Evolutionary conservation across 1,139 yeast species (phyloP), one percentile per base, ranked within the genome.

Genomic region (Saccharomyces pastorianus): DNA sequence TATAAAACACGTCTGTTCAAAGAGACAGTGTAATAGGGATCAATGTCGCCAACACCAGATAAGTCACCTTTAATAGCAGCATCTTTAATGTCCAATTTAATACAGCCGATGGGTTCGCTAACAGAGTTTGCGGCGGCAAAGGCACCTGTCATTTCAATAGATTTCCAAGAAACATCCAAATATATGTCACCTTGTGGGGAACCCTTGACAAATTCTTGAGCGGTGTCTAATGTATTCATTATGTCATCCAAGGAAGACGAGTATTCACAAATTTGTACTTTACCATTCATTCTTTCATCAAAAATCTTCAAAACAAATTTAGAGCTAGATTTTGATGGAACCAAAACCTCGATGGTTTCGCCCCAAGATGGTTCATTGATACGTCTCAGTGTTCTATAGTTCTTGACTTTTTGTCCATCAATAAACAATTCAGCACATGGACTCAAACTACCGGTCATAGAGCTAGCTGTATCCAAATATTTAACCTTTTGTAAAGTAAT

Each of bases 341-440:
- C 72, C 59, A 86, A 74, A 6, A 80, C 66, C 69, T 86, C 95
- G 55, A 82, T 71, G 25, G 78, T 69, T 62, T 82, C 82, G 59
- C 81, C 83, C 84, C 87, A 86, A 14, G 82, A 73, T 17, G 95
- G 95, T 62, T 83, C 88, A 63, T 85, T 85, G 17, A 82, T 78
- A 64, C 81, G 79, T 64, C 82, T 82, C 65, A 85, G 74, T 42
- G 77, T 77, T 75, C 93, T 82, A 57, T 83, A 80, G 5, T 71
- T 71, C 62, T 79, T 79, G 11, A 77, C 76, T 55, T 80, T 71
- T 58, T 82, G 77, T 48, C 77, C 78, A 64, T 84, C 81, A 53
- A 84, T 69, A 62, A 71, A 82, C 26, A 86, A 70, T 62, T 84
- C 88, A 9, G 89, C 89, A 66, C 78, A 83, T 28, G 93, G 88